phyloP scores from a whole-genome alignment of 1,284 basidiomycete species.

The Agroathelia rolfsii region DNA sequence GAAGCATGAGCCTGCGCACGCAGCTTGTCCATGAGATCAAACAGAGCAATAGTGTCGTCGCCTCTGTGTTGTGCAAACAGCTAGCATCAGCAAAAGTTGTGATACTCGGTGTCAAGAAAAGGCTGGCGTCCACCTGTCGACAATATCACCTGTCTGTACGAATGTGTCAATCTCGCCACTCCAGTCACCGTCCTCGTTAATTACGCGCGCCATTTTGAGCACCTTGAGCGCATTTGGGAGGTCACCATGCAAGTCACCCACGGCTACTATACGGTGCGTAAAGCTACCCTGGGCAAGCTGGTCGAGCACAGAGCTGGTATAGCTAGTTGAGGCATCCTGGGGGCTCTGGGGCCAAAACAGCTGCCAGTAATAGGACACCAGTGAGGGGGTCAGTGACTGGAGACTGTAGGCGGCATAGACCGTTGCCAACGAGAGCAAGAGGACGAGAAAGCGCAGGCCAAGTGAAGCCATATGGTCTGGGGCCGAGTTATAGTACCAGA shows the following conservation, averaged over 20 bases:
- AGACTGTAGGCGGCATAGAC: too few relatives aligned
- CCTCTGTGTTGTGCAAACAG: constrained; percentile 41
- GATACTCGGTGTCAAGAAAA: constrained; percentile 5
- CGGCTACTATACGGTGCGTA: constrained; percentile 54
- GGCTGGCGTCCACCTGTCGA: constrained; percentile 55
- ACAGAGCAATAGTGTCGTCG: constrained; percentile 78
- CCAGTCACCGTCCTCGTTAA: constrained; percentile 66
- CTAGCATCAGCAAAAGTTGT: constrained; percentile 3
- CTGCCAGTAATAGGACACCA: too few relatives aligned
- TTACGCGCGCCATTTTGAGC: constrained; percentile 66
- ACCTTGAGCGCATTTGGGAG: constrained; percentile 62
- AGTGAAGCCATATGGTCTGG: too few relatives aligned
- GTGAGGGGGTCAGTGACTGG: too few relatives aligned
- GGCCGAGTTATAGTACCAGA: too few relatives aligned
- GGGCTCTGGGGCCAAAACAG: too few relatives aligned
- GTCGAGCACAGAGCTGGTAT: too few relatives aligned
- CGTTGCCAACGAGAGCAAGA: too few relatives aligned
- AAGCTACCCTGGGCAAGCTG: constrained; percentile 14
- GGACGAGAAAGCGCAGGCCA: too few relatives aligned
- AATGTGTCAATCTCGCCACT: constrained; percentile 70
- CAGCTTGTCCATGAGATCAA: constrained; percentile 71
- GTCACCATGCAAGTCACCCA: constrained; percentile 80
- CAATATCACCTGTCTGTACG: constrained; percentile 91
- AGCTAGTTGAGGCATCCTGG: too few relatives aligned
- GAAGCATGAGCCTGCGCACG: constrained; percentile 59